Evolutionary conservation across 805 yeast species (phyloP), one percentile per base, ranked within the genome.

Genomic region (Candida dajiaensis): DNA sequence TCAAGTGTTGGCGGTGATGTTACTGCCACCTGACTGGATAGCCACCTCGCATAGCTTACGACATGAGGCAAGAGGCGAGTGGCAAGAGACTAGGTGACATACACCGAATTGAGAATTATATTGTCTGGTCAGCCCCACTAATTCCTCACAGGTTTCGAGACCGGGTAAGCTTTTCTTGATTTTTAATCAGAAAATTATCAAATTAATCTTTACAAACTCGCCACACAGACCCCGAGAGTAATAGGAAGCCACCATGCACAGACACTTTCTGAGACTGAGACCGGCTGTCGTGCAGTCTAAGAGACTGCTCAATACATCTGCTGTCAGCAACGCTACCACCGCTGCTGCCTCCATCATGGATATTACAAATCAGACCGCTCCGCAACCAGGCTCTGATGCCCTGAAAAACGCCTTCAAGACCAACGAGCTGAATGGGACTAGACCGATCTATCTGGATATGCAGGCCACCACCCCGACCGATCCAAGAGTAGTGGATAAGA

Each of bases 401-500:
- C 50, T 68, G 28, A 67, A 62, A 20, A 66, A 64, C 52, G 73
- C 74, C 1, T 71, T 69, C 51, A 59, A 62, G 42, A 64, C 62
- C 35, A 68, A 69, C 43, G 67, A 70, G 4, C 61, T 67, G 13
- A 69, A 70, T 57, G 95, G 94, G 44, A 73, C 85, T 10, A 78
- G 97, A 57, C 99, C 99, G 10, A 94, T 94, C 52, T 94, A 94
- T 67, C 70, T 94, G 60, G 99, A 94, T 61, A 90, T 90, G 77
- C 99, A 94, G 70, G 98, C 99, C 26, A 94, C 99, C 0, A 92
- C 99, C 0, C 99, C 98, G 23, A 86, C 94, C 1, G 99, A 94
- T 63, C 99, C 99, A 28, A 76, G 99, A 46, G 99, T 94, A 10
- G 69, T 94, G 55, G 96, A 88, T 63, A 83, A 81, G 55, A 89